These are phyloP conservation scores for Diophrys sp. DNA, from an alignment of 73 alveolate genomes.

Conservation along the genomic window DNA sequence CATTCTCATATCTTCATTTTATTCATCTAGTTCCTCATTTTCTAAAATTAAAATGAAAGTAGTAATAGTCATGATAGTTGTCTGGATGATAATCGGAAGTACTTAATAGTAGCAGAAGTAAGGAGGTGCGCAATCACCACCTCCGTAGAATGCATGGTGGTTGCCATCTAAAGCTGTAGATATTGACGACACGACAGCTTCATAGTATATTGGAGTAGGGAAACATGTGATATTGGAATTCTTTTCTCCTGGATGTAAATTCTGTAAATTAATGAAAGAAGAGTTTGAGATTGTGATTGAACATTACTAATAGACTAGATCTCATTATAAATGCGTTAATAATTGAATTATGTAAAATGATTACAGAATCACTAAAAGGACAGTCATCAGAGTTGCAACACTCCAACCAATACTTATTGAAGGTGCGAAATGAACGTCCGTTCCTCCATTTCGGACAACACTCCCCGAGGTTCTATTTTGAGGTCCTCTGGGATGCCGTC, in stretches of 20 bases:
- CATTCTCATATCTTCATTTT: no score
- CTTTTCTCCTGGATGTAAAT: not conserved
- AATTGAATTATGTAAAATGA: no score
- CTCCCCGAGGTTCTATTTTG: not conserved
- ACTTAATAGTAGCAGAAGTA: no score
- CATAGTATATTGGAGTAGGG: not conserved
- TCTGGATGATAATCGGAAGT: no score
- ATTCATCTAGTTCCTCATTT: no score
- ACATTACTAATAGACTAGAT: no score
- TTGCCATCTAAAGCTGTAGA: not conserved
- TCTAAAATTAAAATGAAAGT: no score
- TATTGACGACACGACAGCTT: not conserved
- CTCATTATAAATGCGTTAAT: no score
- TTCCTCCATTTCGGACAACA: not conserved
- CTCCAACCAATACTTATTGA: not conserved
- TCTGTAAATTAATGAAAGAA: not conserved
- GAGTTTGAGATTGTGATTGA: not conserved
- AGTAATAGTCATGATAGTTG: no score
- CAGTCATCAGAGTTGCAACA: not conserved
- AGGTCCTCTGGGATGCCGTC: not conserved
- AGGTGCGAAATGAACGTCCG: not conserved
- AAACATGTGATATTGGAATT: not conserved
- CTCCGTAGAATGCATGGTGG: no score
- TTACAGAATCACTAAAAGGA: not conserved
- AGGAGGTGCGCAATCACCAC: no score